Evolutionary conservation across 352 stramenopile species (phyloP), one percentile per base, ranked within the genome.

Genomic region (Phytophthora foliorum): DNA sequence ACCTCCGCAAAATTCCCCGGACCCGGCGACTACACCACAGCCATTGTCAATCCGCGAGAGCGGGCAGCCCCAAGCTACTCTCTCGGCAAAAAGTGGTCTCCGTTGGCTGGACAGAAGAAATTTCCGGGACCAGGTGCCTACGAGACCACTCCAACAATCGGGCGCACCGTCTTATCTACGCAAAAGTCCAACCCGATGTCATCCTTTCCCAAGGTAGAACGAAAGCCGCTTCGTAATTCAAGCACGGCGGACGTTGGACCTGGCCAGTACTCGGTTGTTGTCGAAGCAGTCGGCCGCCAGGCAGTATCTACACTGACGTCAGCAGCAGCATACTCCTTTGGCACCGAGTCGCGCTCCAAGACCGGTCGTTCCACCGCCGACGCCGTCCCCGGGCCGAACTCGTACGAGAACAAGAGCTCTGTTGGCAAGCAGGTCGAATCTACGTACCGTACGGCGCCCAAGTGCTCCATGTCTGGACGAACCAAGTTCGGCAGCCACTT

Each of bases 401-500:
- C 62, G 27, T 94, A 94, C 71, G 72, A 87, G 3, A 27, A 67
- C 56, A 80, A 80, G 56, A 90, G 81, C 44, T 91, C 86, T 4
- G 75, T 92, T 16, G 86, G 86, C 41, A 78, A 74, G 42, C 86
- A 94, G 63, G 74, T 84, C 36, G 76, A 92, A 69, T 92, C 84
- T 25, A 83, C 57, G 52, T 92, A 89, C 61, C 80, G 78, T 39
- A 88, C 81, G 17, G 77, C 82, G 9, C 86, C 86, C 17, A 86
- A 84, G 64, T 77, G 70, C 66, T 89, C 84, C 70, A 94, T 94
- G 84, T 92, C 86, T 13, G 86, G 86, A 6, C 81, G 84, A 16
- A 93, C 82, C 48, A 94, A 94, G 67, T 92, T 92, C 66, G 82
- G 82, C 42, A 90, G 84, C 64, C 82, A 91, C 61, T 81, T 92